Conservation (phyloP, 2,329 filamentous ascomycete genomes). For the Calonectria pseudoreteaudii region DNA sequence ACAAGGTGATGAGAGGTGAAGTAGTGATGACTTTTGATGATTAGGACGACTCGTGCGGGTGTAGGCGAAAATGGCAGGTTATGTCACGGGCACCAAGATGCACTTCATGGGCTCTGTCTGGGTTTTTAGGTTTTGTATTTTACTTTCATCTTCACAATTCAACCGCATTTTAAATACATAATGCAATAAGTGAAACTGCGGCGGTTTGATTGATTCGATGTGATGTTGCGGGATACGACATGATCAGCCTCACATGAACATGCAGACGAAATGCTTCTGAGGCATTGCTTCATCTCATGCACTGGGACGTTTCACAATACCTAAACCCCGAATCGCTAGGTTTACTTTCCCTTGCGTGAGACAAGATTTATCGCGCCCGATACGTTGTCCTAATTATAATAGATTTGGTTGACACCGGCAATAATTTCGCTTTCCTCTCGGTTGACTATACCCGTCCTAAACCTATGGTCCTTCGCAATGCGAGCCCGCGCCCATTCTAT, state of each 20-base stretch:
- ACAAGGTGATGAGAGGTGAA: not conserved
- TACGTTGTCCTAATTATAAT: not conserved
- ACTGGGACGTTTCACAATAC: not conserved
- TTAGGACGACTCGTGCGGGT: constrained; percentile 16
- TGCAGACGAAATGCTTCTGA: not conserved
- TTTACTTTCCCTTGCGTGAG: not conserved
- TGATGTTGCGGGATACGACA: not conserved
- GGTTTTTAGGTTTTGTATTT: constrained; percentile 33
- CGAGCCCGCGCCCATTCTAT: constrained; percentile 22
- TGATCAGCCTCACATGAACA: not conserved
- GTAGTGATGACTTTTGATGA: constrained; percentile 8
- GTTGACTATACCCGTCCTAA: constrained; percentile 15
- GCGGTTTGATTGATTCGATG: not conserved
- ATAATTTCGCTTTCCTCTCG: constrained; percentile 18
- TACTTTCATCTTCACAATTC: not conserved
- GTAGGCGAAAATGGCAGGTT: constrained; percentile 39
- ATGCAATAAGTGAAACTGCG: not conserved
- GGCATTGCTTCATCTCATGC: not conserved
- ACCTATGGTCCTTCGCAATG: constrained; percentile 20
- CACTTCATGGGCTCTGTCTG: constrained; percentile 29
- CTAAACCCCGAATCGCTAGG: not conserved
- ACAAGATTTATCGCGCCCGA: not conserved
- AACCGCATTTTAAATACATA: not conserved
- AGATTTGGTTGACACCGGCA: constrained; percentile 10
- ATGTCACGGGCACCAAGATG: constrained; percentile 20